Conservation (phyloP, 139 green algal genomes). For the Medakamo hakoo region DNA sequence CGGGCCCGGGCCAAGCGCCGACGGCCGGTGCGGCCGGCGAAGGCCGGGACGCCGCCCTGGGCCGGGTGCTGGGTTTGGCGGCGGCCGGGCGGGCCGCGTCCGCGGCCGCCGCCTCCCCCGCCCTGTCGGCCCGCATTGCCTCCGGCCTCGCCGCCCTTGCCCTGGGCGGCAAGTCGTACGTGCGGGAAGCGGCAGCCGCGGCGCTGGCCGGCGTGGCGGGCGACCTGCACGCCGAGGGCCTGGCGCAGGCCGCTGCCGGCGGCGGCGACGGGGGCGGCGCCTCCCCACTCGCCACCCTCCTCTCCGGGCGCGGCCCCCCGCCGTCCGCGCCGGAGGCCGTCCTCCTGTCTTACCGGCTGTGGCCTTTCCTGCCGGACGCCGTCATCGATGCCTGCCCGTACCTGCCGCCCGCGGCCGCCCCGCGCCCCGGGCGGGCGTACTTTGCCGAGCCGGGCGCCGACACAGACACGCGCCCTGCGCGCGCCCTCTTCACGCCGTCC, state of each 20-base stretch:
- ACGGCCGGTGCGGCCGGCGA: slow-evolving; percentile 27
- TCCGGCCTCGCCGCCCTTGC: slow-evolving; percentile 13
- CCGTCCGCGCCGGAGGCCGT: slow-evolving; percentile 16
- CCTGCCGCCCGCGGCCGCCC: slow-evolving; percentile 20
- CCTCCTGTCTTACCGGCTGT: slow-evolving; percentile 46
- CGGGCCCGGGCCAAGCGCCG: not conserved
- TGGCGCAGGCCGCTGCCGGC: not conserved
- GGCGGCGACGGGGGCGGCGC: slow-evolving; percentile 5
- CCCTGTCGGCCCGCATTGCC: slow-evolving; percentile 5
- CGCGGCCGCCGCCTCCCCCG: not conserved
- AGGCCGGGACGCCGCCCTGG: slow-evolving; percentile 44
- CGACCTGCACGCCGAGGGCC: not conserved
- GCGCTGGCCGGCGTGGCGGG: not conserved
- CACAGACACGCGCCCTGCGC: slow-evolving; percentile 13
- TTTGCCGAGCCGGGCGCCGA: slow-evolving; percentile 1
- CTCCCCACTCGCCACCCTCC: not conserved
- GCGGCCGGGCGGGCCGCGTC: slow-evolving; percentile 23
- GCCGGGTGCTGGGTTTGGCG: slow-evolving; percentile 44
- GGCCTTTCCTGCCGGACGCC: slow-evolving; percentile 29
- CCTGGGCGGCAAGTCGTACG: slow-evolving; percentile 35
- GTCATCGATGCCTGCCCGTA: slow-evolving; percentile 16
- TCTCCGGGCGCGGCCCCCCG: not conserved
- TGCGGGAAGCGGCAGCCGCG: slow-evolving; percentile 27
- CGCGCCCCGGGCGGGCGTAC: slow-evolving; percentile 19
- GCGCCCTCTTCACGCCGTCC: slow-evolving; percentile 22